Base-by-base conservation (phyloP, 768 basidiomycete genomes). In the Auriscalpium microsporum region DNA sequence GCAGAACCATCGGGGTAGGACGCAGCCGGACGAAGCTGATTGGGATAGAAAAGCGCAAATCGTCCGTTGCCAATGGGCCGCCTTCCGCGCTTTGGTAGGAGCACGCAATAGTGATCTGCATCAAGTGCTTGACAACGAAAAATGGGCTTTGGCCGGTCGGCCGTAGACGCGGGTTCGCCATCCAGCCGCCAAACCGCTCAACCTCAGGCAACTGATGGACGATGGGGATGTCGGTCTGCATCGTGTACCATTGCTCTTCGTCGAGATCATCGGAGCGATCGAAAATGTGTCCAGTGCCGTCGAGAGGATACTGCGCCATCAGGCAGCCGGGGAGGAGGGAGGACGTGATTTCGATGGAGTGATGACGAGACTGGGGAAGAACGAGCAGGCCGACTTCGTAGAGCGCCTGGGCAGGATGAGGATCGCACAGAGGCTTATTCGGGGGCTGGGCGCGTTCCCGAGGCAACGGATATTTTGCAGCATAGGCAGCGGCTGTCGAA, bases 391-490 rank as follows among this genome's bases (percentile, higher is more conserved):
- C 82, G 46, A 83, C 58, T 19, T 76, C 70, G 56, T 77, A 77
- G 33, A 88, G 66, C 1, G 68, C 57, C n/a, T 67, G 67, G 13
- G 78, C 58, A 6, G 79, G 72, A 58, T 88, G 82, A 1, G 81
- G 72, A 40, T 75, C 66, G 13, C 73, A 77, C 21, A 93, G 73
- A 1, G 83, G 79, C 36, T 73, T 57, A 46, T 74, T 69, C 7
- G 89, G 90, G 21, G 89, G 89, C 59, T 93, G 90, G 62, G 10
- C 71, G 65, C 45, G 66, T 58, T 9, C 37, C 3, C 79, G 71
- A 17, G 86, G 86, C 9, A 90, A 57, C 5, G 86, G 84, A 68
- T 73, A 83, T 33, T 69, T 70, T 4, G 72, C 49, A 3, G 72
- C 62, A 58, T 78, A 81, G 28, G 72, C 68, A 16, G 68, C 52